Percentiles rank a stretch among this genome's conserved stretches.
Conservation (phyloP, 129 eudicot genomes). For the Saposhnikovia divaricata region DNA sequence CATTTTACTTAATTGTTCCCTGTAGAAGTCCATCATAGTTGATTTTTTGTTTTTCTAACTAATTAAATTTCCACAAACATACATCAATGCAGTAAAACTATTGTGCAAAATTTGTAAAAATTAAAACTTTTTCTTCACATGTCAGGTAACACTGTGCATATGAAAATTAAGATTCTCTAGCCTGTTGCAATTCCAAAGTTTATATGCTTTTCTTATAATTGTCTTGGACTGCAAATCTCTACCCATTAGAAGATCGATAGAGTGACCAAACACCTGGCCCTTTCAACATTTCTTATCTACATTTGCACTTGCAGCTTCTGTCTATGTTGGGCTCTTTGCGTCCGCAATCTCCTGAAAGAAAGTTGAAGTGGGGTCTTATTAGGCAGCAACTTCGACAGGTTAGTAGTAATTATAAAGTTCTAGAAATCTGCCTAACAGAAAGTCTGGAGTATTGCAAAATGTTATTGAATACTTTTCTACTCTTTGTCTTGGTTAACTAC, state of each 20-base stretch:
- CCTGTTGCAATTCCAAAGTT: not conserved
- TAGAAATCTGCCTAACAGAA: not conserved
- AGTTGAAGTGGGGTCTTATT: slow-evolving; percentile 85
- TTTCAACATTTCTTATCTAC: not conserved
- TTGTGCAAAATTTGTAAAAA: not conserved
- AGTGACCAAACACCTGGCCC: not conserved
- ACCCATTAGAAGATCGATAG: not conserved
- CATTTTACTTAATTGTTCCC: not conserved
- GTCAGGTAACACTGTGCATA: not conserved
- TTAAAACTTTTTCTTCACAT: not conserved
- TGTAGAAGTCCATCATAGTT: not conserved
- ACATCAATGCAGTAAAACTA: not conserved
- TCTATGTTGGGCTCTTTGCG: slow-evolving; percentile 75
- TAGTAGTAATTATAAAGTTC: not conserved
- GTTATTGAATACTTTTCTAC: not conserved
- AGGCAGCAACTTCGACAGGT: slow-evolving; percentile 96
- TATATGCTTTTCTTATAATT: not conserved
- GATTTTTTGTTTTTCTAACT: not conserved
- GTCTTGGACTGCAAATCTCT: not conserved
- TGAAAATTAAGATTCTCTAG: not conserved
- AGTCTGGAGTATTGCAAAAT: not conserved
- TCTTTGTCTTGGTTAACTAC: not conserved
- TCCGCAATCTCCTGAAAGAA: slow-evolving; percentile 86
- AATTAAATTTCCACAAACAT: not conserved
- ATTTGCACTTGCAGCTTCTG: slow-evolving; percentile 50